phyloP scores from a whole-genome alignment of 2,329 filamentous ascomycete species.

The Aquanectria penicillioides region DNA sequence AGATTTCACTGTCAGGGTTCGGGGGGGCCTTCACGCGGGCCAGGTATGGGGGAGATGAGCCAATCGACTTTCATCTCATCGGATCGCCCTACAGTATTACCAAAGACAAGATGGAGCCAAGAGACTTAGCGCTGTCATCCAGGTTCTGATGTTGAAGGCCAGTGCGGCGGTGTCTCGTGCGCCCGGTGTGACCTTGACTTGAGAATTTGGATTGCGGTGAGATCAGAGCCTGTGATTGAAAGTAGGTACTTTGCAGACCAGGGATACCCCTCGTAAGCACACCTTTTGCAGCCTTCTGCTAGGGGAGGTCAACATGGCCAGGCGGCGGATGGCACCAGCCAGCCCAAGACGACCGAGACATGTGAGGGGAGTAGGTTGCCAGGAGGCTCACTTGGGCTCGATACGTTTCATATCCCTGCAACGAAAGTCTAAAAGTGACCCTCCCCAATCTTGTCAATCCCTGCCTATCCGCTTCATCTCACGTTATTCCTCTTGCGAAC shows the following conservation, averaged over 20 bases:
- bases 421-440: constrained; percentile 29
- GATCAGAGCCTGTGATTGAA: too few species aligned
- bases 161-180: constrained; percentile 15
- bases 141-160: neutral
- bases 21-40: constrained; percentile 23
- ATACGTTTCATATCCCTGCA: constrained; percentile 37
- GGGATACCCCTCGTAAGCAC: neutral
- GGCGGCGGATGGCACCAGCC: too few species aligned
- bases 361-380: neutral
- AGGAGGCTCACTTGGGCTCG: constrained; percentile 13
- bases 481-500: constrained; percentile 6
- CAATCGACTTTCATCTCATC: constrained; percentile 32
- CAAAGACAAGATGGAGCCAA: constrained; percentile 29
- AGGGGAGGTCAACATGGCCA: too few species aligned
- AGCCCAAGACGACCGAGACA: neutral
- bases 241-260: neutral
- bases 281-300: too few species aligned
- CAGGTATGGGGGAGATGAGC: constrained; percentile 10
- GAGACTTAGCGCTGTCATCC: constrained; percentile 27
- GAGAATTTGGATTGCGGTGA: neutral
- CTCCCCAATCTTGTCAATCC: constrained; percentile 37
- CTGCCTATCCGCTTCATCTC: constrained; percentile 19
- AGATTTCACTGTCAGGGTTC: constrained; percentile 1
- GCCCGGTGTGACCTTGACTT: neutral
- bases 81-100: constrained; percentile 27